These are phyloP conservation scores for Globisporangium paddicum DNA, from an alignment of 352 stramenopile genomes.

Conservation along the genomic window DNA sequence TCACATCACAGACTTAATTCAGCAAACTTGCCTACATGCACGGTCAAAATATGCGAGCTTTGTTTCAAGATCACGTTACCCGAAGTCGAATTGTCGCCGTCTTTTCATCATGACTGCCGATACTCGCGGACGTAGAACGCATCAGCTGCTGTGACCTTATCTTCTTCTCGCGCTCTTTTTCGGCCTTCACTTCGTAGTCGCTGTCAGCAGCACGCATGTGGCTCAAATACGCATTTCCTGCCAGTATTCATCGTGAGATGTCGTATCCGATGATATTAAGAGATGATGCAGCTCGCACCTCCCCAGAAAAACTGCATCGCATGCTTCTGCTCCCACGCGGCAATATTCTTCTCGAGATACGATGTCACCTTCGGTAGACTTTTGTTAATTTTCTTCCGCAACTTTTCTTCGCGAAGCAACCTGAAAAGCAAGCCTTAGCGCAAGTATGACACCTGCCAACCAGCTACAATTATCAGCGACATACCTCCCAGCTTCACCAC, in stretches of 20 bases:
- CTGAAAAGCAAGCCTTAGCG: neutral
- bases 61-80: neutral
- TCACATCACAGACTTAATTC: neutral
- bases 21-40: neutral
- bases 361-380: conserved; percentile 39
- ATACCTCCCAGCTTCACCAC: conserved; percentile 13
- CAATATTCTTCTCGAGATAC: conserved; percentile 31
- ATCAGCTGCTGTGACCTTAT: conserved; percentile 1
- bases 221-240: conserved; percentile 33
- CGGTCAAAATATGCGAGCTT: neutral
- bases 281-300: conserved; percentile 19
- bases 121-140: neutral
- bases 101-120: neutral
- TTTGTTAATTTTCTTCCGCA: conserved; percentile 29
- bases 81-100: conserved; percentile 9
- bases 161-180: conserved; percentile 14
- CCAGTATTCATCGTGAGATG: neutral
- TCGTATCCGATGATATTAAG: neutral
- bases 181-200: conserved; percentile 16
- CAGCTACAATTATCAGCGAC: neutral
- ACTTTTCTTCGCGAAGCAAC: conserved; percentile 27
- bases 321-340: conserved; percentile 32
- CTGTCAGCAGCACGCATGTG: conserved; percentile 20
- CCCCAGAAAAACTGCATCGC: conserved; percentile 30
- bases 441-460: neutral